Evolutionary conservation across 306 rosid genomes (phyloP), one percentile per base, ranked within the genome.

Genomic region (Abrus pulchellus): DNA sequence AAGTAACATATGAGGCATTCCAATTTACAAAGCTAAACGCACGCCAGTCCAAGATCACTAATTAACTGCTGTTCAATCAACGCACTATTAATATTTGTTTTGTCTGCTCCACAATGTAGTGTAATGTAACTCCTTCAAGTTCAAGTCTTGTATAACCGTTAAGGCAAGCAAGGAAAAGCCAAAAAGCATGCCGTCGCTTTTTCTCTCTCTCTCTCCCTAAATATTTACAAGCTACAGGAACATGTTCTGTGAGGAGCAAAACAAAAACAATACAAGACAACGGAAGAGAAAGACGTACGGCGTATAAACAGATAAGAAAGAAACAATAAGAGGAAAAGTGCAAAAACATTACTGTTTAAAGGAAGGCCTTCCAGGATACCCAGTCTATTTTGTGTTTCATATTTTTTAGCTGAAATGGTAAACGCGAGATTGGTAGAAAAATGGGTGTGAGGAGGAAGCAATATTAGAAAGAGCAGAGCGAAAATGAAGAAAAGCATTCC

Each of bases 1-100:
- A 65, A 79, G 53, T 59, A 33, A 59, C 33, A 14, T 56, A 62
- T 43, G 33, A 77, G 47, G 20, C 52, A 57, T 44, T 48, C 32
- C 63, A 79, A 69, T 34, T 79, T 81, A 66, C 72, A 55, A 67
- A 66, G 76, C 54, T n/a, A 77, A 64, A 57, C 13, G 4, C 68
- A 57, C 1, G 11, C 3, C 29, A 52, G 68, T 54, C 80, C 82
- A 75, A 82, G 74, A 79, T 75, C 49, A 76, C 69, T 72, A 73
- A 59, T 73, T 68, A 28, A 43, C 67, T 27, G 56, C 49, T 32
- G 44, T 5, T 32, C 41, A 63, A 70, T 62, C 71, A 50, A 38
- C 13, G 66, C 87, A 62, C 75, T 36, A 75, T 80, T 62, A 38
- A 56, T 27, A 27, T 69, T 79, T 14, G 64, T 56, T 68, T 32